Evolutionary conservation across 805 yeast species (phyloP).

Genomic region (Yarrowia sp.): DNA sequence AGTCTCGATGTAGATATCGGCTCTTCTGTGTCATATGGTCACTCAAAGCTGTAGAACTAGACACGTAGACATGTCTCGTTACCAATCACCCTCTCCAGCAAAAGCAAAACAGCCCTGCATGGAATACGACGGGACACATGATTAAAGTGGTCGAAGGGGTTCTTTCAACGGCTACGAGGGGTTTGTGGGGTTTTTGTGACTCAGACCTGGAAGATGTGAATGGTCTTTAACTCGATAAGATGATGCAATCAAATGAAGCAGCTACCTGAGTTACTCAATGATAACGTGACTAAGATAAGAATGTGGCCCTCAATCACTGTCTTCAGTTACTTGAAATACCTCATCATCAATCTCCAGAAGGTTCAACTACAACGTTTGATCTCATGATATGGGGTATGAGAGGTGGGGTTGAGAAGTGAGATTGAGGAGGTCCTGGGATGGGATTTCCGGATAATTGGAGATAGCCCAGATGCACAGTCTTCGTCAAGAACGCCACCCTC

Average conservation of each 20-base stretch:
- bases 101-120: conserved; percentile 17
- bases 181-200: not conserved
- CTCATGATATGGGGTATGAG: conserved; percentile 17
- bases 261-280: too few relatives aligned
- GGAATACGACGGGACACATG: conserved; percentile 16
- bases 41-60: too few relatives aligned
- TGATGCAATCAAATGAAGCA: too few relatives aligned
- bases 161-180: not conserved
- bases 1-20: too few relatives aligned
- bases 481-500: too few relatives aligned
- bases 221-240: too few relatives aligned
- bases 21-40: too few relatives aligned
- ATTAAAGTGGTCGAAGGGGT: not conserved
- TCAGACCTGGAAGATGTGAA: too few relatives aligned
- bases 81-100: not conserved
- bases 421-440: not conserved
- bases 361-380: not conserved
- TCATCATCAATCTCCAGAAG: not conserved
- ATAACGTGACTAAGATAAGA: too few relatives aligned
- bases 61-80: too few relatives aligned
- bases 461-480: too few relatives aligned
- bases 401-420: not conserved
- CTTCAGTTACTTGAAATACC: not conserved
- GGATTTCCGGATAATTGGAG: not conserved
- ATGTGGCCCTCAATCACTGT: too few relatives aligned